phyloP scores from a whole-genome alignment of 768 basidiomycete species.

The Termitomyces sp. region DNA sequence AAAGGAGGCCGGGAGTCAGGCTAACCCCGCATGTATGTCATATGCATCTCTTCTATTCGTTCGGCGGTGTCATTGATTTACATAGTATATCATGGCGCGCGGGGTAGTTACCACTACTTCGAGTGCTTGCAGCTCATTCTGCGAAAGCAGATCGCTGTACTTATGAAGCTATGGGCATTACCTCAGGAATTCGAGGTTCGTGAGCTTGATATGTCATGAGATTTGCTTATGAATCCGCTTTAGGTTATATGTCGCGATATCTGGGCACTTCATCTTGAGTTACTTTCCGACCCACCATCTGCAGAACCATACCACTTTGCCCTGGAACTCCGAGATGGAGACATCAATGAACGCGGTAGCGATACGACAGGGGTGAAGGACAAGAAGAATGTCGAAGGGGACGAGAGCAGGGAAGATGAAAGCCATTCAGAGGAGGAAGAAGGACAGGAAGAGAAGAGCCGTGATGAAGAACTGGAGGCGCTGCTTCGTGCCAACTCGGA shows the following conservation, averaged over 20 bases:
- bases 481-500: conserved; percentile 39
- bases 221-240: not conserved
- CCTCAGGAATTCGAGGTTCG: conserved; percentile 75
- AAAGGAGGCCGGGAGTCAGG: conserved; percentile 41
- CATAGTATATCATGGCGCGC: conserved; percentile 78
- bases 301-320: conserved; percentile 51
- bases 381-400: conserved; percentile 9
- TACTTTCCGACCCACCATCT: conserved; percentile 53
- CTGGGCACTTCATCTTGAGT: conserved; percentile 71
- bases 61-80: not conserved
- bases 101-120: conserved; percentile 75
- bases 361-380: not conserved
- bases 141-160: conserved; percentile 64
- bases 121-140: conserved; percentile 81
- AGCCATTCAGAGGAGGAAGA: conserved; percentile 1
- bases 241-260: conserved; percentile 73
- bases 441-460: conserved; percentile 2
- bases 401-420: conserved; percentile 9
- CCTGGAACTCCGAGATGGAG: conserved; percentile 22
- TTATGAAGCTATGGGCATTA: conserved; percentile 60
- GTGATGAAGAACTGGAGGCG: conserved; percentile 33
- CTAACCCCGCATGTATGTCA: conserved; percentile 52
- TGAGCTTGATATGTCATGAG: conserved; percentile 1
- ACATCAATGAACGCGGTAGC: conserved; percentile 1
- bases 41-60: not conserved